Percentiles rank a stretch among this genome's conserved stretches.
phyloP scores from a whole-genome alignment of 2,329 filamentous ascomycete genomes.

The Nemania sp. region DNA sequence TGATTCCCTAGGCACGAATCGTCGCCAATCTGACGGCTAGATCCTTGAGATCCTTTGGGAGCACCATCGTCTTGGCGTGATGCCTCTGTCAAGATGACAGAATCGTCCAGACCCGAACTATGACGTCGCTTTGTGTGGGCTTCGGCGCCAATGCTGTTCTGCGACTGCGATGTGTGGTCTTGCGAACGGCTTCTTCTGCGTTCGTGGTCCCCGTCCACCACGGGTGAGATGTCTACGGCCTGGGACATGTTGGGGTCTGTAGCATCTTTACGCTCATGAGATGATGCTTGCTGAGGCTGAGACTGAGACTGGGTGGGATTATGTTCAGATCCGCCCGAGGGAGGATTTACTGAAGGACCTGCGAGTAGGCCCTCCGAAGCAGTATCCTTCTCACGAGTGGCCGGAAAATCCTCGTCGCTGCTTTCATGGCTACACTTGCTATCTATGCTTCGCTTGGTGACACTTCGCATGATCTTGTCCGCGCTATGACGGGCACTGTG shows the following conservation, averaged over 20 bases:
- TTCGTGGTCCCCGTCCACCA: slow-evolving; percentile 24
- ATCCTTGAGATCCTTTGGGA: neutral
- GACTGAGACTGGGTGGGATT: no score
- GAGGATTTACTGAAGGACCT: slow-evolving; percentile 11
- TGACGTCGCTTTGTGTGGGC: neutral
- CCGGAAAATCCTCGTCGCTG: slow-evolving; percentile 32
- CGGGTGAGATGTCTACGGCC: slow-evolving; percentile 35
- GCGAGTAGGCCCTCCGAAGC: slow-evolving; percentile 11
- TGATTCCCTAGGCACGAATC: no score
- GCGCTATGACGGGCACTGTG: slow-evolving; percentile 37
- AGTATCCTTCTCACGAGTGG: slow-evolving; percentile 19
- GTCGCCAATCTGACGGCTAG: neutral
- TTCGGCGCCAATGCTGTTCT: neutral
- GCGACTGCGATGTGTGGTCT: slow-evolving; percentile 21
- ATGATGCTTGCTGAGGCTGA: slow-evolving; percentile 28
- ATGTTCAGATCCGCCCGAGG: slow-evolving; percentile 27
- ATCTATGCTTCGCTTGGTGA: slow-evolving; percentile 40
- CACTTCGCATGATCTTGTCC: slow-evolving; percentile 39
- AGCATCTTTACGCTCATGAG: slow-evolving; percentile 42
- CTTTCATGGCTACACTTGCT: slow-evolving; percentile 38
- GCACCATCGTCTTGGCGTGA: slow-evolving; percentile 8
- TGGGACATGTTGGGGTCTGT: slow-evolving; percentile 45
- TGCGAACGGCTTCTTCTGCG: slow-evolving; percentile 15
- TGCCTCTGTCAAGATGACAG: slow-evolving; percentile 19
- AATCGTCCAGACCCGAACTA: slow-evolving; percentile 17